Percentiles rank a stretch among this genome's conserved stretches.
Conservation (phyloP, 805 yeast species). For the Candida quercuum region DNA sequence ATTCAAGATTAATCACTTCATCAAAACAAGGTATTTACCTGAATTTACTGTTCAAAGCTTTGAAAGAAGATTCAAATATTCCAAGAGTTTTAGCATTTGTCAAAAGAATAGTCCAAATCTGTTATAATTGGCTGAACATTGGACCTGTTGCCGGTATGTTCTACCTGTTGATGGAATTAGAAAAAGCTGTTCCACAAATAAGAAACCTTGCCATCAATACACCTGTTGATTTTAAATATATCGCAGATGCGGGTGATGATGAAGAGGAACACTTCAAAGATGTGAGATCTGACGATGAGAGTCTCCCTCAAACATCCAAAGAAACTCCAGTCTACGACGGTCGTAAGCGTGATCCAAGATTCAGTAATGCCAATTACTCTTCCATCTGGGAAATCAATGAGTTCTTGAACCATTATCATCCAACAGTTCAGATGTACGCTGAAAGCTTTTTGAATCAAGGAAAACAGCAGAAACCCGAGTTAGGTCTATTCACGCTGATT, state of each 20-base stretch:
- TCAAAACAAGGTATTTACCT: constrained; percentile 91
- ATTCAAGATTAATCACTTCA: constrained; percentile 75
- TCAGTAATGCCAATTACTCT: constrained; percentile 76
- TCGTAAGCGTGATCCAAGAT: constrained; percentile 87
- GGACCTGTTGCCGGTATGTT: constrained; percentile 88
- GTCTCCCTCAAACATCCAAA: constrained; percentile 5
- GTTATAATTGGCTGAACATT: constrained; percentile 78
- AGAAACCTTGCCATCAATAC: constrained; percentile 55
- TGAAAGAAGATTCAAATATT: constrained; percentile 59
- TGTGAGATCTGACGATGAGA: constrained; percentile 26
- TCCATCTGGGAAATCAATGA: constrained; percentile 83
- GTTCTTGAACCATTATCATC: constrained; percentile 82
- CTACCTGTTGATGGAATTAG: constrained; percentile 64
- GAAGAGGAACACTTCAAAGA: constrained; percentile 32
- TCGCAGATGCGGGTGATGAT: constrained; percentile 41
- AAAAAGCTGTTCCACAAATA: constrained; percentile 58
- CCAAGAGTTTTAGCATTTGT: constrained; percentile 82
- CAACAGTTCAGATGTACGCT: constrained; percentile 83
- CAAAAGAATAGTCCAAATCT: constrained; percentile 82
- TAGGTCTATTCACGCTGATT: constrained; percentile 79
- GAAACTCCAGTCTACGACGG: constrained; percentile 55
- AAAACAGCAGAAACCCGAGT: constrained; percentile 69
- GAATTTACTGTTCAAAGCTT: constrained; percentile 77
- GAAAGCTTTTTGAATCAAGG: constrained; percentile 45
- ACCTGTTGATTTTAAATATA: constrained; percentile 44